Base-by-base conservation (phyloP, 2,329 filamentous ascomycete species). In the Monilinia laxa region DNA sequence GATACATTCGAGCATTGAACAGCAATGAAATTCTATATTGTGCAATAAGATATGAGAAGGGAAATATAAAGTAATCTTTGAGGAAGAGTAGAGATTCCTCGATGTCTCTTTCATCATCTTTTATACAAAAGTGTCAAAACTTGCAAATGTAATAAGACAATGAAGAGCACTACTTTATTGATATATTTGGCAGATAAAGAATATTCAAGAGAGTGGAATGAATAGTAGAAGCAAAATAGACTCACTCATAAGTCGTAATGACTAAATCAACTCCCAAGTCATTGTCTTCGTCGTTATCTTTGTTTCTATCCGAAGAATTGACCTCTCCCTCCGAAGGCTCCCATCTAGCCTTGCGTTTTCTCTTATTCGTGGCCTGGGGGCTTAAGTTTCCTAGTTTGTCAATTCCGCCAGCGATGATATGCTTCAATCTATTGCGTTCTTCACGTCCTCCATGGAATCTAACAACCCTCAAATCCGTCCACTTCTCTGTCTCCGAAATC, bases 241-340 rank as follows among this genome's bases (percentile, higher is more conserved):
- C 62, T 64, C 25, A 80, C 66, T 84, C 82, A 69, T 84, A 84
- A 0, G 81, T 83, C 1, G 82, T 84, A 0, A 84, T 73, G 4
- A 84, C 74, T 23, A 84, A 78, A 56, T 82, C 79, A 40, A 76
- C 73, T 16, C 74, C 74, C 42, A 70, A 65, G 63, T 74, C 71
- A 20, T 75, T 72, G 51, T 75, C 69, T 20, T 75, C 67, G 63
- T 74, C 71, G n/a, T 74, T 73, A 55, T 75, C 70, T 10, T 76
- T 73, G 2, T 75, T 71, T 2, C 72, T 71, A 62, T 74, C 73
- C 6, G 74, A 35, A 25, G 67, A 69, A 35, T 73, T 70, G 9
- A 70, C 63, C 14, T 66, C 52, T 25, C 71, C 72, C 16, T n/a
- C 28, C 28, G 23, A 42, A 5, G 20, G 23, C 14, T 56, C 20